These are phyloP conservation scores for Flaveria ramosissima DNA, from an alignment of 129 eudicot species.

Conservation along the genomic window DNA sequence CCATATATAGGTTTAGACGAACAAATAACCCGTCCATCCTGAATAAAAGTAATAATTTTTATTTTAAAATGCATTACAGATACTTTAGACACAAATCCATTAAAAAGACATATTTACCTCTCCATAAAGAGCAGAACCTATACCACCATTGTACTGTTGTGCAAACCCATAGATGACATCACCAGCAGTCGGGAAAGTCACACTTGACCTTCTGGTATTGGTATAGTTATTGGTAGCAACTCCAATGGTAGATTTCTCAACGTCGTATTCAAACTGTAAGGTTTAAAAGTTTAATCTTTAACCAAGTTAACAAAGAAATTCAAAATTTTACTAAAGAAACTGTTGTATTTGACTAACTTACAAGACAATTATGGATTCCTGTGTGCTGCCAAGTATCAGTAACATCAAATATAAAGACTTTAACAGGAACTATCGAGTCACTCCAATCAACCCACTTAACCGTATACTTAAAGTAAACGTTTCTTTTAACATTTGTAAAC, in stretches of 20 bases:
- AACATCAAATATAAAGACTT: slow-evolving; percentile 65
- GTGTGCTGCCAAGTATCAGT: slow-evolving; percentile 64
- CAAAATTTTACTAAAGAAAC: background rate
- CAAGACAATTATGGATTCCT: slow-evolving; percentile 55
- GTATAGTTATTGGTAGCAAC: slow-evolving; percentile 36
- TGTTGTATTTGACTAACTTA: slow-evolving; percentile 21
- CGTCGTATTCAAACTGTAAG: slow-evolving; percentile 58
- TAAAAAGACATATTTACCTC: slow-evolving; percentile 40
- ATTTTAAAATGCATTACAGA: background rate
- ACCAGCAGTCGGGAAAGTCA: slow-evolving; percentile 57
- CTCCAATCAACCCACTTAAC: slow-evolving; percentile 77
- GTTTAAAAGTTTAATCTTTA: background rate
- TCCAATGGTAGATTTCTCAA: slow-evolving; percentile 49
- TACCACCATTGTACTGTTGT: slow-evolving; percentile 70
- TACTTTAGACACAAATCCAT: background rate
- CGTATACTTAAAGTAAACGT: slow-evolving; percentile 61
- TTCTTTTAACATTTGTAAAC: slow-evolving; percentile 41
- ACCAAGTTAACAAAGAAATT: slow-evolving; percentile 13
- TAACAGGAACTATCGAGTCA: slow-evolving; percentile 55
- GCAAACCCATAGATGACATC: slow-evolving; percentile 75
- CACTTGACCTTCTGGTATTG: slow-evolving; percentile 40
- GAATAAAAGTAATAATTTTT: background rate
- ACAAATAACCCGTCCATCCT: slow-evolving; percentile 75
- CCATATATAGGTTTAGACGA: slow-evolving; percentile 65
- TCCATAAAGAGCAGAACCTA: slow-evolving; percentile 63